phyloP scores from a whole-genome alignment of 441 rosid genomes.

The Jatropha multifida region DNA sequence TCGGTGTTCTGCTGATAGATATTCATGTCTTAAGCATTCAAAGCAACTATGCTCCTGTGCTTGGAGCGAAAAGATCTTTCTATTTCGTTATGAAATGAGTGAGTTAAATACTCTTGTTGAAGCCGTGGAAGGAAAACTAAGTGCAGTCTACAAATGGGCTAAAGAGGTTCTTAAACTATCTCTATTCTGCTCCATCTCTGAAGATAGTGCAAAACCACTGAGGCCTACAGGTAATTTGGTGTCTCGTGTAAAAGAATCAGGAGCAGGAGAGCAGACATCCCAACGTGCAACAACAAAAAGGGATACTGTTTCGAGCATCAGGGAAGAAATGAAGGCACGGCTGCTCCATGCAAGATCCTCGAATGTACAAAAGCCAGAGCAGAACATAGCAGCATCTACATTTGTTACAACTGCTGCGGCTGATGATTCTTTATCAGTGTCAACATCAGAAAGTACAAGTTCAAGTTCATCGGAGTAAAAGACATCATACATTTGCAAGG shows the following conservation, averaged over 20 bases:
- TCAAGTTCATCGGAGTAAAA: constrained; percentile 36
- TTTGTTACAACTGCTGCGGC: constrained; percentile 7
- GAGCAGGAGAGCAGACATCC: constrained; percentile 16
- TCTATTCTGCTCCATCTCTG: constrained; percentile 26
- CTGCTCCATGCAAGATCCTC: constrained; percentile 20
- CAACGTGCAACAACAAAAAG: constrained; percentile 9
- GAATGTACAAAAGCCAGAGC: constrained; percentile 17
- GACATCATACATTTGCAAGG: background rate
- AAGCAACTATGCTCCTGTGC: constrained; percentile 70
- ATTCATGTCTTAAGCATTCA: constrained; percentile 59
- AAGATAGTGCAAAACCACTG: constrained; percentile 15
- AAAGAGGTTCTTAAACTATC: constrained; percentile 44
- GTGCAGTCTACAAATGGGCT: constrained; percentile 58
- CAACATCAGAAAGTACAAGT: constrained; percentile 24
- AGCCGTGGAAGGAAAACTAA: constrained; percentile 61
- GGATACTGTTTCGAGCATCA: constrained; percentile 26
- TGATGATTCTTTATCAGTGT: background rate
- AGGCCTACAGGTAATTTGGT: background rate
- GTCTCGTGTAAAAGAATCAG: constrained; percentile 18
- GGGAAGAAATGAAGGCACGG: constrained; percentile 39
- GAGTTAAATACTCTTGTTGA: constrained; percentile 61
- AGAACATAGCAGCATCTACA: constrained; percentile 15
- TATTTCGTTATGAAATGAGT: constrained; percentile 44
- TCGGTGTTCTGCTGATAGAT: constrained; percentile 52
- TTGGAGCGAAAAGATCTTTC: constrained; percentile 47